Conservation (phyloP, 164 flowering plant species). For the Stephania japonica region DNA sequence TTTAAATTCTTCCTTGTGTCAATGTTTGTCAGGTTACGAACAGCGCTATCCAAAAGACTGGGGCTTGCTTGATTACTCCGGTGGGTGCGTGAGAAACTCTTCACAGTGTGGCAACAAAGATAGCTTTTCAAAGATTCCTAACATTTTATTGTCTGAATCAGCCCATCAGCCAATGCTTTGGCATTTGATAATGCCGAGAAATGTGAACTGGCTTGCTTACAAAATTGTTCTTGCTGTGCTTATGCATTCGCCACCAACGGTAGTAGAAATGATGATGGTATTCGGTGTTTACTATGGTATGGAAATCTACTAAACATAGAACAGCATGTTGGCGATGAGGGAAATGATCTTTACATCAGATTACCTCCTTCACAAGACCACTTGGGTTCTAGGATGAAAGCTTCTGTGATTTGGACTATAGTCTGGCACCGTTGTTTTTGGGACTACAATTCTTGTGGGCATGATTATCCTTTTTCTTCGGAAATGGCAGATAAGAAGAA, state of each 20-base stretch:
- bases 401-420: neutral
- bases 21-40: too few relatives aligned
- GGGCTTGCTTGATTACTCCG: too few relatives aligned
- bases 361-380: slow-evolving; percentile 22
- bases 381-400: neutral
- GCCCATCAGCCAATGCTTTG: neutral
- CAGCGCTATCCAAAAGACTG: too few relatives aligned
- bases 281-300: slow-evolving; percentile 28
- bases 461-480: slow-evolving; percentile 6
- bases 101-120: too few relatives aligned
- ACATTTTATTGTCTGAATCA: slow-evolving; percentile 11
- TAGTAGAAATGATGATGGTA: too few relatives aligned
- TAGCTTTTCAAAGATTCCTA: slow-evolving; percentile 5
- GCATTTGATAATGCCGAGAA: slow-evolving; percentile 4
- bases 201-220: slow-evolving; percentile 26
- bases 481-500: slow-evolving; percentile 11
- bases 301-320: slow-evolving; percentile 19
- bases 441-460: slow-evolving; percentile 10
- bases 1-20: too few relatives aligned
- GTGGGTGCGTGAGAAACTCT: too few relatives aligned
- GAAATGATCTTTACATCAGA: slow-evolving; percentile 14
- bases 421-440: slow-evolving; percentile 15
- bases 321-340: slow-evolving; percentile 13
- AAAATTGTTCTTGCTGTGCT: slow-evolving; percentile 32
- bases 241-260: slow-evolving; percentile 13